Base-by-base conservation (phyloP, 441 rosid genomes). In the Corymbia calophylla region DNA sequence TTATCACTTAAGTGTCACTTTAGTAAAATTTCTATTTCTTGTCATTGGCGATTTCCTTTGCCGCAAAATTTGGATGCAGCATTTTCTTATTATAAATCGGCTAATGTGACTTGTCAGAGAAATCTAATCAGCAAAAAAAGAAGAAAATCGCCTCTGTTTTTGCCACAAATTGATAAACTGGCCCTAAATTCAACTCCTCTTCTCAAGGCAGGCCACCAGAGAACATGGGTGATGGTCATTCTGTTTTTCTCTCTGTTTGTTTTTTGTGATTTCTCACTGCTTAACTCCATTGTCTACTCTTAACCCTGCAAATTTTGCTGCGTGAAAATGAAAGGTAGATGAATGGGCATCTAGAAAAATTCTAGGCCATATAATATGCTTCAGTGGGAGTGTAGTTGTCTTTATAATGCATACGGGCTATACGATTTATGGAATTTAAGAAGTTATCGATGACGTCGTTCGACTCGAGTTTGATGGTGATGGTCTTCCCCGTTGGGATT, bases 21-120 rank as follows among this genome's bases (percentile, higher is more conserved):
- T 14, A 18, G 5, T 13, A 13, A 60, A 62, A 29, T 13, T 1
- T 0, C 5, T 58, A 13, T 23, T 62, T 6, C n/a, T 1, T 27
- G 8, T 16, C 8, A 62, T 29, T 1, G n/a, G 39, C 21, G 10
- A 66, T 66, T n/a, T 16, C 3, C 11, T 2, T 15, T 66, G 19
- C 11, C 5, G 32, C 15, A n/a, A 8, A 66, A 66, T 8, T 31
- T 15, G 19, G 19, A 4, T 0, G n/a, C 15, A 31, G 16, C 73
- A 31, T n/a, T n/a, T 14, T n/a, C 3, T 31, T 0, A 64, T 16
- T 1, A 60, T 60, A 60, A 27, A 27, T 60, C 18, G 32, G 1
- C 56, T 54, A 8, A 54, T 7, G 9, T 51, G 53, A 14, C 53
- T 51, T 14, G 53, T 8, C 4, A 2, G 15, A 51, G 53, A 51